Conservation (phyloP, 192 early-diverging fungal genomes). For the Podila clonocystis region DNA sequence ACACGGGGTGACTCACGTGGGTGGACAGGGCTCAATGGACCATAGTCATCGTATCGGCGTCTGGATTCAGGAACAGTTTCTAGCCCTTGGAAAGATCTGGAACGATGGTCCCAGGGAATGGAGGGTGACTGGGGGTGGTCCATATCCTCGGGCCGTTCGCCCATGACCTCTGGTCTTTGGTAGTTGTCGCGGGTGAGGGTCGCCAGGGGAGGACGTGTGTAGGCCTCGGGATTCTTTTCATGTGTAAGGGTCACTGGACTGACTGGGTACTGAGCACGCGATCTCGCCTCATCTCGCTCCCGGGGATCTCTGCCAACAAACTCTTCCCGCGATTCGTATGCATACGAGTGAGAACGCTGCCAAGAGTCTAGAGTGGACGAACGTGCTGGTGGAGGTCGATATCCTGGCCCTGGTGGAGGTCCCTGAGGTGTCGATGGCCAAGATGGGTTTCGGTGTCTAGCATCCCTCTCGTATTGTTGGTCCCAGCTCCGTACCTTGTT, state of each 20-base stretch:
- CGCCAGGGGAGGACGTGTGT: not conserved
- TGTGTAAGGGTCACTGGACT: not conserved
- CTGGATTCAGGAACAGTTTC: not conserved
- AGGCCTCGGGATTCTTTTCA: not conserved
- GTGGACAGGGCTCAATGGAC: not conserved
- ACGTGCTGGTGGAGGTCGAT: conserved; percentile 21
- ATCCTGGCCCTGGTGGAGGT: conserved; percentile 2
- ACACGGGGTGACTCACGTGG: not conserved
- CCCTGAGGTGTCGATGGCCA: conserved; percentile 27
- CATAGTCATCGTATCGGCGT: conserved; percentile 2
- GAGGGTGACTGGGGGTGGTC: not conserved
- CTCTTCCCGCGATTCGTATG: not conserved
- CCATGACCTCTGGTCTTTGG: not conserved
- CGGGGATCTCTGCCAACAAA: not conserved
- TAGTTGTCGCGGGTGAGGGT: not conserved
- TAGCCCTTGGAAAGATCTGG: not conserved
- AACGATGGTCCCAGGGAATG: not conserved
- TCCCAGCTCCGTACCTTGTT: conserved; percentile 28
- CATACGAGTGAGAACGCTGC: not conserved
- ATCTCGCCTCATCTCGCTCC: not conserved
- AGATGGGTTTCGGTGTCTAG: conserved; percentile 21
- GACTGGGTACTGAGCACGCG: not conserved
- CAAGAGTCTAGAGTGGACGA: conserved; percentile 11
- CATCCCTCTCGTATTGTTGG: conserved; percentile 4
- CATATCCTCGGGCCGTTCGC: not conserved